Evolutionary conservation across 2,329 filamentous ascomycete species (phyloP).

Genomic region (Ceratocystis albifundus): DNA sequence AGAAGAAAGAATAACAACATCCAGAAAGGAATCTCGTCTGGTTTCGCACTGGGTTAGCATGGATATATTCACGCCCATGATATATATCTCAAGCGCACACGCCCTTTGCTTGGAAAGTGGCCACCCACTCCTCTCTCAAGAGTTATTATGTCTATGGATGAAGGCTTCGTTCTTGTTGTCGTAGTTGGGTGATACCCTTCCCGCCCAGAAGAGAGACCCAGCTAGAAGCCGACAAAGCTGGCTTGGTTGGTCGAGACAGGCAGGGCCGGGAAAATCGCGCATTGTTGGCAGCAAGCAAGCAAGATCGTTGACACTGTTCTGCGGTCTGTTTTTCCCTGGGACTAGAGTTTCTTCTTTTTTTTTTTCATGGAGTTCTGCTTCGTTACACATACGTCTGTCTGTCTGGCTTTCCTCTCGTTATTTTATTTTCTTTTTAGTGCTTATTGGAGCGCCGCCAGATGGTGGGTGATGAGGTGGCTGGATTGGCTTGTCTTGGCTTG

Average conservation of each 20-base stretch:
- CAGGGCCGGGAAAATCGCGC: slow-evolving; percentile 3
- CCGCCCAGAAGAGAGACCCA: not conserved
- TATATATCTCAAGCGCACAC: not conserved
- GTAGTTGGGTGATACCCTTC: not conserved
- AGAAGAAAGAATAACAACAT: slow-evolving; percentile 7
- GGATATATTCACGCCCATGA: not conserved
- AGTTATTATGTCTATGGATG: too few relatives aligned
- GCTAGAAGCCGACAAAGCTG: not conserved
- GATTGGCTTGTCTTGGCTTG: not conserved
- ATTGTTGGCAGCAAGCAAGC: not conserved
- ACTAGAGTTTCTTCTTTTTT: too few relatives aligned
- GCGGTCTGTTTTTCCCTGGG: not conserved
- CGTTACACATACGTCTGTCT: not conserved
- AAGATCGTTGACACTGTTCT: not conserved
- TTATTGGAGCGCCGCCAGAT: not conserved
- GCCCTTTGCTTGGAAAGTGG: not conserved
- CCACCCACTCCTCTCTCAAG: not conserved
- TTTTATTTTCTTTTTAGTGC: not conserved
- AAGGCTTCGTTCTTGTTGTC: not conserved
- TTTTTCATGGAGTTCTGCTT: not conserved
- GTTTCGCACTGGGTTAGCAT: slow-evolving; percentile 4
- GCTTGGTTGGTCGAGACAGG: not conserved
- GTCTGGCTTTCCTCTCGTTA: not conserved
- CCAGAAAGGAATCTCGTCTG: not conserved
- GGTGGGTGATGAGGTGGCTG: not conserved